phyloP scores from a whole-genome alignment of 75 land plant species.

The Pinus tabuliformis region DNA sequence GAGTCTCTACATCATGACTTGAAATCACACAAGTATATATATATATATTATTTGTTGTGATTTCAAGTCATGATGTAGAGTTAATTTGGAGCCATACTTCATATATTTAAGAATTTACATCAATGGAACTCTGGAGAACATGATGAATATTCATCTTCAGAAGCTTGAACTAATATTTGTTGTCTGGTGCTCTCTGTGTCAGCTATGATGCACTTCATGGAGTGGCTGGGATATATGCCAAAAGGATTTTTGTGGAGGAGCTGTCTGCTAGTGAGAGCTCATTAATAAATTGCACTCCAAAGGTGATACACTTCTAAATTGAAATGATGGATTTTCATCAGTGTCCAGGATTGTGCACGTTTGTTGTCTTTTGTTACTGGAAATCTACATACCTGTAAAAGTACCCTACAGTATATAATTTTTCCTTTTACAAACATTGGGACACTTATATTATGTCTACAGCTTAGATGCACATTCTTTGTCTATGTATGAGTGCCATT shows the following conservation, averaged over 20 bases:
- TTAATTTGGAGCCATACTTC: too few relatives aligned
- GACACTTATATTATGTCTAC: not conserved
- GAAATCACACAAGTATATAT: too few relatives aligned
- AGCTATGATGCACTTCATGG: conserved; percentile 99
- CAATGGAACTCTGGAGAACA: not conserved
- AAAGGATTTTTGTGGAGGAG: conserved; percentile 91
- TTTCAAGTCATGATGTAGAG: not conserved
- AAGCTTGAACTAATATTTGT: not conserved
- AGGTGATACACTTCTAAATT: conserved; percentile 40
- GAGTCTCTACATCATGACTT: too few relatives aligned
- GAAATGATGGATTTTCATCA: not conserved
- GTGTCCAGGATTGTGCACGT: too few relatives aligned
- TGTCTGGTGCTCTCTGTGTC: conserved; percentile 1
- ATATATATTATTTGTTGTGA: not conserved
- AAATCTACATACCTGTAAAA: too few relatives aligned
- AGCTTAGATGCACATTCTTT: not conserved
- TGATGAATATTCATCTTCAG: not conserved
- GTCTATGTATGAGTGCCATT: not conserved
- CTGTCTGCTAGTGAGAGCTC: conserved; percentile 85
- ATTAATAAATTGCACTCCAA: conserved; percentile 81
- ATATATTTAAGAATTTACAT: not conserved
- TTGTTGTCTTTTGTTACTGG: too few relatives aligned
- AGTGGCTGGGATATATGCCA: conserved; percentile 97
- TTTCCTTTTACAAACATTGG: not conserved
- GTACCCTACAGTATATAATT: not conserved